Conservation (phyloP, 2,329 filamentous ascomycete genomes). For the Verticillium albo-atrum region DNA sequence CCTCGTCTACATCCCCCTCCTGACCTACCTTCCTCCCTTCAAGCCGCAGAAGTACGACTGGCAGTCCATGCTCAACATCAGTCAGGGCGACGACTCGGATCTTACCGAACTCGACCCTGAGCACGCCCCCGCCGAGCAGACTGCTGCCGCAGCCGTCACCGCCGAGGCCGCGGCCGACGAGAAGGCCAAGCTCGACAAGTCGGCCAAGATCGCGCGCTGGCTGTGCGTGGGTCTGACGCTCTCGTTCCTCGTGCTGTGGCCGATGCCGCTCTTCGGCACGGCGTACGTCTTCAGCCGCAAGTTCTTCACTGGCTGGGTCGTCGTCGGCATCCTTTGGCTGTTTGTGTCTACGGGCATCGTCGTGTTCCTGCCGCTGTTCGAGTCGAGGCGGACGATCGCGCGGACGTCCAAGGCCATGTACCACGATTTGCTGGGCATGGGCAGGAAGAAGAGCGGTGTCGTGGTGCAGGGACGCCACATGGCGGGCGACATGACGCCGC, state of each 20-base stretch:
- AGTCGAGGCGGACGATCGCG: conserved; percentile 9
- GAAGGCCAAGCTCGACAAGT: conserved; percentile 38
- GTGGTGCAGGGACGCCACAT: conserved; percentile 1
- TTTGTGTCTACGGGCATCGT: conserved; percentile 32
- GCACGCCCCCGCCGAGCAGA: conserved; percentile 37
- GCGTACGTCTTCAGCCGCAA: conserved; percentile 21
- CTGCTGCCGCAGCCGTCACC: conserved; percentile 10
- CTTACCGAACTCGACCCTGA: conserved; percentile 63
- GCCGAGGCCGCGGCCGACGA: conserved; percentile 22
- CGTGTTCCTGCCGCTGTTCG: conserved; percentile 9
- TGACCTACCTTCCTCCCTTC: conserved; percentile 48
- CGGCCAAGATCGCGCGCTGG: conserved; percentile 37
- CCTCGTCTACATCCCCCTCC: conserved; percentile 61
- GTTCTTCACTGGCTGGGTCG: conserved; percentile 74
- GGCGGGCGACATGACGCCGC: conserved; percentile 3
- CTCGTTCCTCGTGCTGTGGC: conserved; percentile 28
- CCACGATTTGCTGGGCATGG: conserved; percentile 6
- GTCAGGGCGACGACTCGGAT: conserved; percentile 68
- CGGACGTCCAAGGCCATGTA: conserved; percentile 9
- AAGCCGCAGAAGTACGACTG: conserved; percentile 68
- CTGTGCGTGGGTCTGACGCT: conserved; percentile 58
- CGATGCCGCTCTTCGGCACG: conserved; percentile 22
- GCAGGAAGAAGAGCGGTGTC: background rate
- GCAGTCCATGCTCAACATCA: conserved; percentile 69
- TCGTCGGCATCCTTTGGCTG: conserved; percentile 68